phyloP scores from a whole-genome alignment of 805 yeast species.

The Novakomyces olei region DNA sequence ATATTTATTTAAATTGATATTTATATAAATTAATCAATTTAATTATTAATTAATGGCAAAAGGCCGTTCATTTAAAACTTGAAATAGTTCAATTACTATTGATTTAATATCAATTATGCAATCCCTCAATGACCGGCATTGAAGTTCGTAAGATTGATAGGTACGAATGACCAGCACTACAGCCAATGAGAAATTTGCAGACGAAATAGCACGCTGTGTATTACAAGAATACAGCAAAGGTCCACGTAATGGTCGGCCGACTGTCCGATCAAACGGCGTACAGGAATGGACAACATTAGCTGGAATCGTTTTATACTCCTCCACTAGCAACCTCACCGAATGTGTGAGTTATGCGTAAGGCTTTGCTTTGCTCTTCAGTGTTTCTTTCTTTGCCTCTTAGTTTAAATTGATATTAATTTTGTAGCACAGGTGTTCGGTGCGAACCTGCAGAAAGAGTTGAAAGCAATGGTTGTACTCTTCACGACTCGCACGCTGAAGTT shows the following conservation, averaged over 20 bases:
- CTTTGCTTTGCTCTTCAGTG: background rate
- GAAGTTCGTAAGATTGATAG: no score
- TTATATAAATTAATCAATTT: no score
- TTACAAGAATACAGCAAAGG: background rate
- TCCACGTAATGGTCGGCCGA: background rate
- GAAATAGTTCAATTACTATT: no score
- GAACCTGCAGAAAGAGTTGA: no score
- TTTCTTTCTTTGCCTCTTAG: background rate
- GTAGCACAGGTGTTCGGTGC: background rate
- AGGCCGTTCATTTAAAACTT: no score
- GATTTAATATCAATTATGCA: no score
- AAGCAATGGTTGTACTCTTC: background rate
- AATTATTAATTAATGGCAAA: no score
- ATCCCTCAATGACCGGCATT: no score
- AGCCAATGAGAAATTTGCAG: no score
- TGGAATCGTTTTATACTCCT: background rate
- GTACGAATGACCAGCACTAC: no score
- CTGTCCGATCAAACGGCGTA: constrained; percentile 1
- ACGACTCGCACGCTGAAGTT: constrained; percentile 2
- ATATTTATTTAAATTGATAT: no score
- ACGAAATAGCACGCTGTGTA: no score
- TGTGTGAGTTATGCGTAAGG: constrained; percentile 1
- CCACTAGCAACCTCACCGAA: background rate
- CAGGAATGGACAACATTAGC: constrained; percentile 4
- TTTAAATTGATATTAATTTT: background rate